phyloP scores from a whole-genome alignment of 805 yeast genomes.

The Citeromyces nyonsensis region DNA sequence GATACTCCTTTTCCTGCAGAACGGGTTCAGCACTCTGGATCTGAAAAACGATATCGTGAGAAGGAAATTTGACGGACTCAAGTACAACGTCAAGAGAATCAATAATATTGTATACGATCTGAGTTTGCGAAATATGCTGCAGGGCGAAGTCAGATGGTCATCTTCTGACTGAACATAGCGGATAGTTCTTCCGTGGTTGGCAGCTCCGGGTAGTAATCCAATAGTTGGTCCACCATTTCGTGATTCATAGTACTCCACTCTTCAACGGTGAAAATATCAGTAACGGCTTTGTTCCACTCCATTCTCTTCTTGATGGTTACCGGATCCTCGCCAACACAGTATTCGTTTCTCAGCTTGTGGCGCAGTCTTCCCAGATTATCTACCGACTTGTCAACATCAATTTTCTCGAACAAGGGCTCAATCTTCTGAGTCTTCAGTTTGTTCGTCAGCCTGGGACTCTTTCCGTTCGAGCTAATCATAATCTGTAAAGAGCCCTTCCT shows the following conservation, averaged over 20 bases:
- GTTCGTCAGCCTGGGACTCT: constrained; percentile 61
- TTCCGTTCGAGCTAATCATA: constrained; percentile 75
- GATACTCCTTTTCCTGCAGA: constrained; percentile 11
- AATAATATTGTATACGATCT: constrained; percentile 14
- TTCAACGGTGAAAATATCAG: constrained; percentile 41
- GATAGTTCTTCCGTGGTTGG: constrained; percentile 12
- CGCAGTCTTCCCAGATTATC: constrained; percentile 44
- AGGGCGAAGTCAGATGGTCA: not conserved
- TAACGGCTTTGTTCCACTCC: constrained; percentile 54
- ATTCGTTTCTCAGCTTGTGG: constrained; percentile 23
- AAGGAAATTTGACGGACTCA: constrained; percentile 14
- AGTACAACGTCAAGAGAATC: constrained; percentile 13
- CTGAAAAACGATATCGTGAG: constrained; percentile 14
- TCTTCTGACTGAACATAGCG: not conserved
- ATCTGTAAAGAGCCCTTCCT: constrained; percentile 61
- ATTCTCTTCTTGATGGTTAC: constrained; percentile 38
- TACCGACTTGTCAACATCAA: constrained; percentile 37
- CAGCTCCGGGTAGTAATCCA: constrained; percentile 30
- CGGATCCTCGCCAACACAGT: constrained; percentile 26
- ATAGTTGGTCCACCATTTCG: constrained; percentile 20
- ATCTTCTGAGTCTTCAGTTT: constrained; percentile 43
- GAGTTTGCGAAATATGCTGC: constrained; percentile 3
- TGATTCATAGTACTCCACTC: constrained; percentile 39
- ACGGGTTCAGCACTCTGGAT: constrained; percentile 14
- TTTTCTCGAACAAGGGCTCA: constrained; percentile 20